These are phyloP conservation scores for Pseudevernia furfuracea DNA, from an alignment of 495 filamentous ascomycete genomes.

Conservation along the genomic window DNA sequence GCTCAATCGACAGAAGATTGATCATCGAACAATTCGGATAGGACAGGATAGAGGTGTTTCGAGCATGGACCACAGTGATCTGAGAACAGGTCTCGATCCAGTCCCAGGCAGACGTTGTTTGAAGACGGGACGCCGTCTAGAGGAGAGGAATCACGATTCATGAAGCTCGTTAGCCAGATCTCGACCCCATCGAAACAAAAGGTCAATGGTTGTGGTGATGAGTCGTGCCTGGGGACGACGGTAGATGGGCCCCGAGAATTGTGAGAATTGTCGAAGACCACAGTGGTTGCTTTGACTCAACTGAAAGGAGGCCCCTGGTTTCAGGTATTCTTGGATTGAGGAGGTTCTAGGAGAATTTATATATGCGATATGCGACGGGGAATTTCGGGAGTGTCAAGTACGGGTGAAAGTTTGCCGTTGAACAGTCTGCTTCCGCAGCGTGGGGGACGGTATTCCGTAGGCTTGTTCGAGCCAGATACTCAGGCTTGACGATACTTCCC, in stretches of 20 bases:
- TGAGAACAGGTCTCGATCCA: background rate
- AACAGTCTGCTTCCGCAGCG: conserved; percentile 8
- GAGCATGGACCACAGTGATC: background rate
- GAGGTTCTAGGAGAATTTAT: conserved; percentile 18
- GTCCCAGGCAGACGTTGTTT: background rate
- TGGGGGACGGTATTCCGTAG: conserved; percentile 14
- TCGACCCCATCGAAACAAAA: background rate
- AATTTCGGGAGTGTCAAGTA: conserved; percentile 15
- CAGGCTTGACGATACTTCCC: conserved; percentile 7
- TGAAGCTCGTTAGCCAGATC: background rate
- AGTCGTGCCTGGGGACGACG: background rate
- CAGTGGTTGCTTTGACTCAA: conserved; percentile 19
- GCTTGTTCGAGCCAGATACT: conserved; percentile 1
- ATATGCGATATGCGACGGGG: conserved; percentile 24
- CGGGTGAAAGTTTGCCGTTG: conserved; percentile 3
- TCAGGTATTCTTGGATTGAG: conserved; percentile 19
- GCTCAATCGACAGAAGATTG: background rate
- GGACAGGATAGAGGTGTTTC: background rate
- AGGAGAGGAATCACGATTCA: background rate
- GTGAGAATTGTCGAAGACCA: conserved; percentile 9
- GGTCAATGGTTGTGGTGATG: conserved; percentile 2
- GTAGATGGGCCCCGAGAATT: conserved; percentile 1
- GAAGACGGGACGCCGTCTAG: background rate
- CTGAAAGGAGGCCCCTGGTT: conserved; percentile 11
- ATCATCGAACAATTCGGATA: background rate